Percentiles rank a stretch among this genome's conserved stretches.
Evolutionary conservation across 2,329 filamentous ascomycete species (phyloP).

Genomic region (Aureobasidium namibiae): DNA sequence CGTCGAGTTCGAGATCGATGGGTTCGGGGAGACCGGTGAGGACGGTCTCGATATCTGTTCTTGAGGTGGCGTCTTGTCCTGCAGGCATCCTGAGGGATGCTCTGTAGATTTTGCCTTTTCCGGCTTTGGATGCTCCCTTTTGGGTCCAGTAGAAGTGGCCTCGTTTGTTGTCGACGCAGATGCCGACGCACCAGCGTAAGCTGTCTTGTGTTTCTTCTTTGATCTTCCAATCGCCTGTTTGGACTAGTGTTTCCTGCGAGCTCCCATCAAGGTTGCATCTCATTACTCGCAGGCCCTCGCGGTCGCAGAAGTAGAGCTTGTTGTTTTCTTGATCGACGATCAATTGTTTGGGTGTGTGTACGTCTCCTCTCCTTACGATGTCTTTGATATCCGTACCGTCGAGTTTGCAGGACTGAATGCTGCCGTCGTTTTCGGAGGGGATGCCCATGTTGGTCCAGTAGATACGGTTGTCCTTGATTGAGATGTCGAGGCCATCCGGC

Average conservation of each 20-base stretch:
- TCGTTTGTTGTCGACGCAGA: constrained; percentile 36
- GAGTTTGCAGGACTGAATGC: constrained; percentile 30
- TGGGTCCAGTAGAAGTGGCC: constrained; percentile 53
- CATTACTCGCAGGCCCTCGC: constrained; percentile 34
- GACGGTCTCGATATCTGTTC: constrained; percentile 38
- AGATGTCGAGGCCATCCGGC: constrained; percentile 34
- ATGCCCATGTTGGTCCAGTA: constrained; percentile 27
- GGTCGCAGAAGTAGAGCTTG: constrained; percentile 36
- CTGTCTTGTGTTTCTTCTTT: constrained; percentile 7
- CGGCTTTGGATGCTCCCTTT: constrained; percentile 44
- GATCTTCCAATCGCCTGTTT: constrained; percentile 32
- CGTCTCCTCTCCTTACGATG: constrained; percentile 35
- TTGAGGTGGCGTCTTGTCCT: constrained; percentile 26
- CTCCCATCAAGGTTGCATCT: constrained; percentile 30
- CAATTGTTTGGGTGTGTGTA: constrained; percentile 44
- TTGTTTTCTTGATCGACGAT: constrained; percentile 21
- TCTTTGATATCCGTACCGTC: constrained; percentile 26
- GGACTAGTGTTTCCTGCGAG: constrained; percentile 31
- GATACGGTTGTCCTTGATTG: constrained; percentile 25
- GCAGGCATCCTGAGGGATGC: constrained; percentile 36
- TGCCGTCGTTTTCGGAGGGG: constrained; percentile 15
- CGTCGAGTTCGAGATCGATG: constrained; percentile 50
- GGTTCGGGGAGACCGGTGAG: constrained; percentile 44
- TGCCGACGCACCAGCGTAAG: constrained; percentile 49
- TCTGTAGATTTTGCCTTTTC: constrained; percentile 45